A percentile compares a stretch with the other conserved stretches of the same genome.
Conservation (phyloP, 1,284 basidiomycete genomes). For the Cryptococcus amylolentus region DNA sequence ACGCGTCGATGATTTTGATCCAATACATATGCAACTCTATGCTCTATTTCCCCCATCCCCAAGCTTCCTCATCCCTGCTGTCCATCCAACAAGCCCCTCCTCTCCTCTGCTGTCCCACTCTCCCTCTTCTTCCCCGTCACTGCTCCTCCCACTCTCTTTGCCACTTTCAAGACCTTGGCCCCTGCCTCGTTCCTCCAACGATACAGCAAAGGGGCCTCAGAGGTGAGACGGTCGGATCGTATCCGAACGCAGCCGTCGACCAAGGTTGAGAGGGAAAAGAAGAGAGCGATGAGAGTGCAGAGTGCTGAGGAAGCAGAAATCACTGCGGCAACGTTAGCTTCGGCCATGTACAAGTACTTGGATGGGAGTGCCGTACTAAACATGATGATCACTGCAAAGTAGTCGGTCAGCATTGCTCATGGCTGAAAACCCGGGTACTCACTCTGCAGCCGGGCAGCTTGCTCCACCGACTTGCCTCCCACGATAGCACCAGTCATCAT, state of each 20-base stretch:
- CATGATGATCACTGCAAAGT: conserved; percentile 67
- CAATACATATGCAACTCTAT: not conserved
- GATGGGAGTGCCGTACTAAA: conserved; percentile 55
- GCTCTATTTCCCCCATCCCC: not conserved
- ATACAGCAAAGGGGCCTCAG: conserved; percentile 55
- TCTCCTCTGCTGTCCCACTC: conserved; percentile 7
- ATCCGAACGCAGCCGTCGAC: conserved; percentile 68
- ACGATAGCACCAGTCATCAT: conserved; percentile 90
- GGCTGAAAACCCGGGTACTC: conserved; percentile 13
- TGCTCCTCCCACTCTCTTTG: conserved; percentile 12
- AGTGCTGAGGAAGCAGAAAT: conserved; percentile 71
- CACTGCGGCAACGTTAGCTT: conserved; percentile 48
- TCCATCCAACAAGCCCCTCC: conserved; percentile 9
- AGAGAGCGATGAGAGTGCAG: conserved; percentile 62
- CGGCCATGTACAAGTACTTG: not conserved
- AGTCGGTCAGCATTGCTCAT: not conserved
- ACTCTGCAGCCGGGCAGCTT: conserved; percentile 75
- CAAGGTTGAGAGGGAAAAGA: conserved; percentile 59
- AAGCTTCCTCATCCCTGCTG: not conserved
- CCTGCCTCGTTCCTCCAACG: conserved; percentile 47
- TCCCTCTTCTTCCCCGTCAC: not conserved
- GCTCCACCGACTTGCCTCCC: conserved; percentile 74
- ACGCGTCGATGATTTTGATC: no score
- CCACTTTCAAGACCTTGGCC: conserved; percentile 27
- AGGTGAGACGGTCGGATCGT: conserved; percentile 64